Percentiles rank a stretch among this genome's conserved stretches.
Conservation (phyloP, 768 basidiomycete genomes). For the Tylopilus sp. region DNA sequence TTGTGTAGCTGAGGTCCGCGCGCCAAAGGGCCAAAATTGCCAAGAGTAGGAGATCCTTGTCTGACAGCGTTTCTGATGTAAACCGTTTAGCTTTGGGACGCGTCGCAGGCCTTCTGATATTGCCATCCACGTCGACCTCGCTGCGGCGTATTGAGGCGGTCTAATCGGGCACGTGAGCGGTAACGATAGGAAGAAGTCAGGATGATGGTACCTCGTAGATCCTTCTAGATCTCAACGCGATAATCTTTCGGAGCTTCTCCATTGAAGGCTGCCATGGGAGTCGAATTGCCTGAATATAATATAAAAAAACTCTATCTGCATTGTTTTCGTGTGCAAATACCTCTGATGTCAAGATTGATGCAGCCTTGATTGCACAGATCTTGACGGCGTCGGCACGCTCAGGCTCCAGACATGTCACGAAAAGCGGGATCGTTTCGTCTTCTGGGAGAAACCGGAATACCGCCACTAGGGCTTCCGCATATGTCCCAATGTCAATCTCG, state of each 20-base stretch:
- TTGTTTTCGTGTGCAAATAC: constrained; percentile 32
- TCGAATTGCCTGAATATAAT: constrained; percentile 40
- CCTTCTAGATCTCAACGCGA: constrained; percentile 48
- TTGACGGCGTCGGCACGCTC: constrained; percentile 82
- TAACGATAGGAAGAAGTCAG: constrained; percentile 1
- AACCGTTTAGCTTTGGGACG: constrained; percentile 62
- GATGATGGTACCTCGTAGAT: constrained; percentile 51
- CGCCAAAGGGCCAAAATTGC: constrained; percentile 72
- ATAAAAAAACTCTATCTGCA: constrained; percentile 11
- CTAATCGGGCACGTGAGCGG: constrained; percentile 32
- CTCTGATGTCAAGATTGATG: constrained; percentile 64
- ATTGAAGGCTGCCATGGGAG: constrained; percentile 57
- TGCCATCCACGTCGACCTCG: constrained; percentile 59
- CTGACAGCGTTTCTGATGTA: constrained; percentile 56
- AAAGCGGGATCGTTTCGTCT: constrained; percentile 58
- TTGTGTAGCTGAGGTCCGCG: constrained; percentile 49
- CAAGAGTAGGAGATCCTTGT: constrained; percentile 67
- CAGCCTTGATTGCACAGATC: constrained; percentile 71
- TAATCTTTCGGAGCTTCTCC: constrained; percentile 41
- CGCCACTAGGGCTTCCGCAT: constrained; percentile 69
- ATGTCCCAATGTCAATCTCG: constrained; percentile 71
- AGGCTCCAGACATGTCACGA: constrained; percentile 64
- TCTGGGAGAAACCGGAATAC: constrained; percentile 68
- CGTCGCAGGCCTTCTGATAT: constrained; percentile 46
- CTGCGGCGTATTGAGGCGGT: constrained; percentile 48